These are phyloP conservation scores for Cercis canadensis DNA, from an alignment of 306 rosid species.

Conservation along the genomic window DNA sequence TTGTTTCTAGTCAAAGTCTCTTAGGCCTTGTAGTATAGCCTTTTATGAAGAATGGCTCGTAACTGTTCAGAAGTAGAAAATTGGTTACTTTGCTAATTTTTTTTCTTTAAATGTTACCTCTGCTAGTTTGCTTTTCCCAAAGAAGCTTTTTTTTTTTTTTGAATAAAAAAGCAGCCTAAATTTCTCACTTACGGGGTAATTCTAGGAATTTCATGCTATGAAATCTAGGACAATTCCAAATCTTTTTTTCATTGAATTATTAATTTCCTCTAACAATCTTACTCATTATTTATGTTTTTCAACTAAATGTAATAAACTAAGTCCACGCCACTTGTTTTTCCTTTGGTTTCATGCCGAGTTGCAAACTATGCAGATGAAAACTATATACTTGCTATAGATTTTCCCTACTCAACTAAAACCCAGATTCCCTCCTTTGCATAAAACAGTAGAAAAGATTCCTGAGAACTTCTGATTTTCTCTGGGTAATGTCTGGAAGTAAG, in stretches of 20 bases:
- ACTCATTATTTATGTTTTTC: background rate
- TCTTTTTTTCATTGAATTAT: background rate
- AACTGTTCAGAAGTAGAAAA: background rate
- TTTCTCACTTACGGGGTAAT: background rate
- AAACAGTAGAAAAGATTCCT: background rate
- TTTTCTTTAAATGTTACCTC: background rate
- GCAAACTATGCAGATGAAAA: background rate
- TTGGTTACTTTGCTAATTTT: background rate
- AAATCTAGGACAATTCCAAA: background rate
- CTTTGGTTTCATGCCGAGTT: background rate
- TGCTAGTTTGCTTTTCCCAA: constrained; percentile 7
- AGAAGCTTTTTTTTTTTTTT: no score
- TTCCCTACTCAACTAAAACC: constrained; percentile 12
- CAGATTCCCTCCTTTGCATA: background rate
- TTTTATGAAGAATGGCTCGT: background rate
- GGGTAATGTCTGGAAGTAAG: background rate
- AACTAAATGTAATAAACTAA: background rate
- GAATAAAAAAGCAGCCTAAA: background rate
- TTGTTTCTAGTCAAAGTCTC: background rate
- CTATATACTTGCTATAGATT: no score
- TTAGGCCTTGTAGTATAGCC: background rate
- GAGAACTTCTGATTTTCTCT: background rate
- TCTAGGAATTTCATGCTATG: background rate
- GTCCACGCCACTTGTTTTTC: background rate
- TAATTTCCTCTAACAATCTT: background rate